These are phyloP conservation scores for Macrophomina pseudophaseolina DNA, from an alignment of 2,329 filamentous ascomycete species.

Conservation along the genomic window DNA sequence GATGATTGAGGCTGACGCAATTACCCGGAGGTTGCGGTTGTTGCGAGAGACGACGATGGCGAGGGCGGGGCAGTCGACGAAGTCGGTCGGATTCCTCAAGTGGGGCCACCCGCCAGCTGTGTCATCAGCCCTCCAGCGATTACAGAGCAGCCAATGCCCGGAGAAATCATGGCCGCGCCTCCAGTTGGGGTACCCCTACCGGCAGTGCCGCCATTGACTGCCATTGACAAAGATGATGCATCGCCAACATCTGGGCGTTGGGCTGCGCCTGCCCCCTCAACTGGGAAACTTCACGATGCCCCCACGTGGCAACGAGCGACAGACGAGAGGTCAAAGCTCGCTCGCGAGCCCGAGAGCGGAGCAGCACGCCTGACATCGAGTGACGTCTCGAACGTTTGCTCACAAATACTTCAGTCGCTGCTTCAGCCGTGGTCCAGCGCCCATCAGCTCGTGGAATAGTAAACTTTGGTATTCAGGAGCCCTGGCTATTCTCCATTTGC, in stretches of 20 bases:
- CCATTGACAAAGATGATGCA: not conserved
- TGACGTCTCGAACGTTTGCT: conserved; percentile 14
- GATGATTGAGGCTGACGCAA: conserved; percentile 12
- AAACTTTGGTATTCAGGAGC: not conserved
- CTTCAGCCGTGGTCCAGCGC: not conserved
- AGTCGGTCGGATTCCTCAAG: conserved; percentile 13
- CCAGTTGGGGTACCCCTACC: not conserved
- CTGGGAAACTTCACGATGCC: not conserved
- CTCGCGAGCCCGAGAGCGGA: conserved; percentile 18
- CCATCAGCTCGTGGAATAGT: not conserved
- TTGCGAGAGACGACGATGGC: not conserved
- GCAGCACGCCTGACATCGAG: conserved; percentile 22
- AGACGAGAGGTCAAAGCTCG: conserved; percentile 10
- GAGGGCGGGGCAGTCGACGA: conserved; percentile 13
- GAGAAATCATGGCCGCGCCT: not conserved
- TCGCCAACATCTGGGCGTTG: not conserved
- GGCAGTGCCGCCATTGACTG: not conserved
- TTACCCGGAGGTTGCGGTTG: conserved; percentile 17
- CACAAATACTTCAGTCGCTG: conserved; percentile 11
- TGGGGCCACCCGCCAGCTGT: conserved; percentile 14
- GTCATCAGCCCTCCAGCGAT: conserved; percentile 22
- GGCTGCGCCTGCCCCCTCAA: not conserved
- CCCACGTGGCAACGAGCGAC: not conserved
- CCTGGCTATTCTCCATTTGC: not conserved
- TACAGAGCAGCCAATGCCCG: conserved; percentile 5